A percentile compares a stretch with the other conserved stretches of the same genome.
Conservation (phyloP, 768 basidiomycete genomes). For the Scleroderma bovista region DNA sequence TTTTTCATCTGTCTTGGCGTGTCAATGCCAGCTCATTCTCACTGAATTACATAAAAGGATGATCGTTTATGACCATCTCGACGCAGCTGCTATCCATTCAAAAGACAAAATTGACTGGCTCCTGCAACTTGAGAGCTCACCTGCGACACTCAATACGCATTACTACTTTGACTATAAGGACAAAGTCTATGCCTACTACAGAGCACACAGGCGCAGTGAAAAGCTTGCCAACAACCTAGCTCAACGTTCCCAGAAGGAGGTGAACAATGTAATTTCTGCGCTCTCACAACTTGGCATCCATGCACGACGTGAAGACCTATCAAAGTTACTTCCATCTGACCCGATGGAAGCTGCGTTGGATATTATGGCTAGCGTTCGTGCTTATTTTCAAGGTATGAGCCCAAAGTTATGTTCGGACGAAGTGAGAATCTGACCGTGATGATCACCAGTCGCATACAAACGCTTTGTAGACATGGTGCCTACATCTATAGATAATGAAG, state of each 20-base stretch:
- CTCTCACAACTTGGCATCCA: slow-evolving; percentile 11
- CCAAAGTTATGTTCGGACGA: neutral
- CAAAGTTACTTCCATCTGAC: slow-evolving; percentile 43
- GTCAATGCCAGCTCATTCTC: too few relatives aligned
- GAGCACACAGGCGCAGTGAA: slow-evolving; percentile 17
- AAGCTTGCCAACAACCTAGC: slow-evolving; percentile 9
- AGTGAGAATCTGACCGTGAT: neutral
- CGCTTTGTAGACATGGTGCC: slow-evolving; percentile 34
- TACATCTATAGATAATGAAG: slow-evolving; percentile 27
- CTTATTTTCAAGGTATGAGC: slow-evolving; percentile 58
- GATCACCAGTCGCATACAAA: slow-evolving; percentile 33
- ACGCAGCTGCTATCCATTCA: slow-evolving; percentile 34
- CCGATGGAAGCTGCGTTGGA: slow-evolving; percentile 46
- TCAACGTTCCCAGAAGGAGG: neutral
- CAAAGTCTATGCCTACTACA: slow-evolving; percentile 49
- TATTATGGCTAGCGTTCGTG: slow-evolving; percentile 62
- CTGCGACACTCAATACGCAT: slow-evolving; percentile 48
- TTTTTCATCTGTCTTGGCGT: neutral
- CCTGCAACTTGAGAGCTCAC: slow-evolving; percentile 40
- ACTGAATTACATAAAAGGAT: slow-evolving; percentile 30
- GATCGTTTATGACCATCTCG: slow-evolving; percentile 47
- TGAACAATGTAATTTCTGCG: neutral
- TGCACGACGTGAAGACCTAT: slow-evolving; percentile 36
- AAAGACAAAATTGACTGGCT: slow-evolving; percentile 44
- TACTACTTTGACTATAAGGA: slow-evolving; percentile 44